Evolutionary conservation across 2,329 filamentous ascomycete genomes (phyloP).

Genomic region (Acephala macrosclerotiorum): DNA sequence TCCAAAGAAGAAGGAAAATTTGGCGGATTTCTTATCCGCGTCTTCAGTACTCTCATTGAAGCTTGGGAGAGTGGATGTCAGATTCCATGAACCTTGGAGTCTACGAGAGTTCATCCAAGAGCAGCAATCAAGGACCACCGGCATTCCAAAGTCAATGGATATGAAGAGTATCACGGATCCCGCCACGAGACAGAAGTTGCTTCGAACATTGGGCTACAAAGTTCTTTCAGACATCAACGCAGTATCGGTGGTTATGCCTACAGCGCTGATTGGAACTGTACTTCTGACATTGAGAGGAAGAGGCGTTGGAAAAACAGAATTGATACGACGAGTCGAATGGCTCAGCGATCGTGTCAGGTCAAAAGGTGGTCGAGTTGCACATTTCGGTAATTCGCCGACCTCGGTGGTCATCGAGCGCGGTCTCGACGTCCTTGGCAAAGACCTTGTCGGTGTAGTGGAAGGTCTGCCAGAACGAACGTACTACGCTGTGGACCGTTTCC

Average conservation of each 20-base stretch:
- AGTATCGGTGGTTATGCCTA: conserved; percentile 98
- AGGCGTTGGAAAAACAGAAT: conserved; percentile 86
- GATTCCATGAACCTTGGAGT: conserved; percentile 97
- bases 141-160: conserved; percentile 55
- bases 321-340: conserved; percentile 90
- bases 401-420: conserved; percentile 87
- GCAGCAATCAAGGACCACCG: conserved; percentile 68
- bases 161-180: conserved; percentile 52
- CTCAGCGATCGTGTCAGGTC: conserved; percentile 80
- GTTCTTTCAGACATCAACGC: conserved; percentile 94
- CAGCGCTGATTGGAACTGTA: conserved; percentile 92
- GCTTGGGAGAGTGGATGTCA: conserved; percentile 89
- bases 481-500: conserved; percentile 94
- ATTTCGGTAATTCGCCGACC: conserved; percentile 84
- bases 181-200: conserved; percentile 63
- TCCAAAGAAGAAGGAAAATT: conserved; percentile 94
- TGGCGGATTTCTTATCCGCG: conserved; percentile 84
- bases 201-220: conserved; percentile 89
- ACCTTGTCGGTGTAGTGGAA: conserved; percentile 81
- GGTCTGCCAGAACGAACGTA: conserved; percentile 90
- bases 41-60: conserved; percentile 89
- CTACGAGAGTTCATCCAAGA: conserved; percentile 81
- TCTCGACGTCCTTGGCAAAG: conserved; percentile 88
- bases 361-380: conserved; percentile 91
- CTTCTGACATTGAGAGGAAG: conserved; percentile 89